These are phyloP conservation scores for Decorospora gaudefroyi DNA, from an alignment of 2,329 filamentous ascomycete species.

Conservation along the genomic window DNA sequence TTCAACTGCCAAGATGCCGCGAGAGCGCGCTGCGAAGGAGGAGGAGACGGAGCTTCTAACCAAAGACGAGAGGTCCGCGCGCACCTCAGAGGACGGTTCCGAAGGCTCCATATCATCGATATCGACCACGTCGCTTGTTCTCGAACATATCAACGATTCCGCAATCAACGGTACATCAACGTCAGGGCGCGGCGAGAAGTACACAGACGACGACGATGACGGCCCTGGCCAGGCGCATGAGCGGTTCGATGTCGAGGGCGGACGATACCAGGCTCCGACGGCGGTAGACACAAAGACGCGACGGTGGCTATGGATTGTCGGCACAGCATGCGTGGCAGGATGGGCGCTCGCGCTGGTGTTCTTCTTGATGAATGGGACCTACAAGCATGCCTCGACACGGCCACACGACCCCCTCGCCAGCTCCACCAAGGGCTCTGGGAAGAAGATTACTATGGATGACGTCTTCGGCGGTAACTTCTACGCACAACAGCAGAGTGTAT, in stretches of 20 bases:
- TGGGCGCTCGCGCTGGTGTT: slow-evolving; percentile 71
- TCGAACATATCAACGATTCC: slow-evolving; percentile 72
- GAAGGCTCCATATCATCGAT: slow-evolving; percentile 70
- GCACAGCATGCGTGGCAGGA: slow-evolving; percentile 63
- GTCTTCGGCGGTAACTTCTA: slow-evolving; percentile 69
- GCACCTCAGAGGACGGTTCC: slow-evolving; percentile 43
- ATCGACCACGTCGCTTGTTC: slow-evolving; percentile 82
- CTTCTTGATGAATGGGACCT: slow-evolving; percentile 68
- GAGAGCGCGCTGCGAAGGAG: slow-evolving; percentile 43
- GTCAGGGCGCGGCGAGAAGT: slow-evolving; percentile 42
- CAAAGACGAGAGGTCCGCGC: slow-evolving; percentile 36
- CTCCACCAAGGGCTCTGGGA: slow-evolving; percentile 65
- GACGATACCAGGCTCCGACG: slow-evolving; percentile 52
- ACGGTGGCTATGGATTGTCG: slow-evolving; percentile 64
- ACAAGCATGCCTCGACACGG: slow-evolving; percentile 66
- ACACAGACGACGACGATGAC: slow-evolving; percentile 48
- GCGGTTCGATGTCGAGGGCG: slow-evolving; percentile 57
- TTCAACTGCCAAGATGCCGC: slow-evolving; percentile 37
- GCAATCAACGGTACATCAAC: slow-evolving; percentile 42
- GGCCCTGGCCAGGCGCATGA: slow-evolving; percentile 55
- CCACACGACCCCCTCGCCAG: slow-evolving; percentile 72
- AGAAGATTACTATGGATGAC: slow-evolving; percentile 73
- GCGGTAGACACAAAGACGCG: slow-evolving; percentile 69
- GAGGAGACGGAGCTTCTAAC: slow-evolving; percentile 55
- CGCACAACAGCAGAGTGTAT: slow-evolving; percentile 66